Evolutionary conservation across 495 filamentous ascomycete genomes (phyloP).

Genomic region (Aspergillus panamensis): DNA sequence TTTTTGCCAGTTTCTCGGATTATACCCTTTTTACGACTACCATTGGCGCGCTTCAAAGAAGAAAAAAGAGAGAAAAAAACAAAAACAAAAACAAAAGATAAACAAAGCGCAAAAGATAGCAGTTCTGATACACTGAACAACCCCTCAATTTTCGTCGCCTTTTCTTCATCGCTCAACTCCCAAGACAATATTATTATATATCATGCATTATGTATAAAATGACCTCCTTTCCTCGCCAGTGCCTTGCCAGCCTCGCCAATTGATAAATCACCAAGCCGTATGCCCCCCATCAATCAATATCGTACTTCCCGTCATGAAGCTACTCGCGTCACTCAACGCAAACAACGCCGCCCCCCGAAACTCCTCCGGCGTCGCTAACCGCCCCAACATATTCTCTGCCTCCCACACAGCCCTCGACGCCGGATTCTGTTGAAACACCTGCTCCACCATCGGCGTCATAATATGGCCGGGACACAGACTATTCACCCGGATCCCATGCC

Average conservation of each 20-base stretch:
- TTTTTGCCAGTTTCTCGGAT: no score
- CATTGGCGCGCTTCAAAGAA: not conserved
- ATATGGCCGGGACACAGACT: slow-evolving; percentile 67
- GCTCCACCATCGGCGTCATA: slow-evolving; percentile 66
- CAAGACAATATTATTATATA: not conserved
- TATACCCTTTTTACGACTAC: not conserved
- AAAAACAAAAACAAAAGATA: not conserved
- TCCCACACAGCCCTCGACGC: slow-evolving; percentile 58
- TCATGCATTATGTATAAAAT: slow-evolving; percentile 3
- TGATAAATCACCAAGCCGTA: slow-evolving; percentile 32
- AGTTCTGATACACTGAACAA: not conserved
- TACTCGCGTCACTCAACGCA: slow-evolving; percentile 61
- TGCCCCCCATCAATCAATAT: slow-evolving; percentile 62
- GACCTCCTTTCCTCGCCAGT: not conserved
- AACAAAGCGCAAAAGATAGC: not conserved
- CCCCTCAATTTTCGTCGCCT: no score
- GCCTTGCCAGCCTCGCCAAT: slow-evolving; percentile 32
- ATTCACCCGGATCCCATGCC: slow-evolving; percentile 65
- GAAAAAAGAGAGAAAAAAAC: not conserved
- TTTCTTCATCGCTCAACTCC: no score
- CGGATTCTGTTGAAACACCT: slow-evolving; percentile 63
- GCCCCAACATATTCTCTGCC: slow-evolving; percentile 65
- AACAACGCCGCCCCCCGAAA: slow-evolving; percentile 62
- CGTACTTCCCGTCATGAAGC: slow-evolving; percentile 67
- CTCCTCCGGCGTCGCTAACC: slow-evolving; percentile 60